Base-by-base conservation (phyloP, 768 basidiomycete genomes). In the Galerina marginata region DNA sequence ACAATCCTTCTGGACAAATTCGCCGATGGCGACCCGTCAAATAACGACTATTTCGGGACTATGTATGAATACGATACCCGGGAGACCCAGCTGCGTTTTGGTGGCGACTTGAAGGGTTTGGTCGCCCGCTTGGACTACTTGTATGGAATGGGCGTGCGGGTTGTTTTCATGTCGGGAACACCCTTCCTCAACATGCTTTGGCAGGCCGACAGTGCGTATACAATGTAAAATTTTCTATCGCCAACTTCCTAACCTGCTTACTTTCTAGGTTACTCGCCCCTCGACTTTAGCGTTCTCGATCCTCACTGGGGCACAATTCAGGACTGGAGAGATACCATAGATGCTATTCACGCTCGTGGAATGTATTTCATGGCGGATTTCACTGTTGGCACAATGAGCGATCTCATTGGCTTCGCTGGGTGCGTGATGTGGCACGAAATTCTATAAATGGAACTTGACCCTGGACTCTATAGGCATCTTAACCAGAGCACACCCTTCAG, bases 301-400 rank as follows among this genome's bases (percentile, higher is more conserved):
- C 95, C 95, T 39, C 95, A 97, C 69, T 96, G 91, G 88, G 95
- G 95, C 23, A 91, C 83, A 9, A 78, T 95, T 56, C 71, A 82
- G 26, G 92, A 96, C 65, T 97, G 95, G 95, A 81, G 81, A 15
- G 72, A 80, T 40, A 72, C 90, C 51, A 87, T 97, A 61, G 89
- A 92, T 69, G 83, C 83, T 51, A 81, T 96, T 33, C 95, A 97
- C 70, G 75, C 83, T 0, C 83, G 86, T 43, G 89, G 88, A 59
- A 95, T 97, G 95, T 96, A 95, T 72, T 74, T 96, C 67, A 94
- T 97, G 86, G 81, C 86, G 25, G 95, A 97, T 77, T 95, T 97
- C 70, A 97, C 95, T 2, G 90, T 97, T 56, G 95, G 95, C 11
- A 97, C 95, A 1, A 92, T 96, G 86, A 82, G 82, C 62, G 94